A percentile compares a stretch with the other conserved stretches of the same genome.
These are phyloP conservation scores for Mortierella sp. DNA, from an alignment of 371 early-diverging fungal genomes.

Conservation along the genomic window DNA sequence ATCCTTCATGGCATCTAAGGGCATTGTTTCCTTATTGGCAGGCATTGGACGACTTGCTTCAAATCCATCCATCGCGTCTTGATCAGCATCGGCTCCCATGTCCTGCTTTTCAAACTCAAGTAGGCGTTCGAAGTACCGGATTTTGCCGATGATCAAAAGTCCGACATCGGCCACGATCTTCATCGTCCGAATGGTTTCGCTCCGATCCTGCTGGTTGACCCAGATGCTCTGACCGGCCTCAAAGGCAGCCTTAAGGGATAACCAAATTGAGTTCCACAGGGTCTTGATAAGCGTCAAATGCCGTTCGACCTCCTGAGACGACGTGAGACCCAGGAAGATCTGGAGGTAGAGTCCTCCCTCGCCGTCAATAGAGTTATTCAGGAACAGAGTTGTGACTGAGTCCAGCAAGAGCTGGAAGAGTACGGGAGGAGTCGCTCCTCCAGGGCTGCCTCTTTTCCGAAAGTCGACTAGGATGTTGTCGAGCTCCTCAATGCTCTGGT, in stretches of 20 bases:
- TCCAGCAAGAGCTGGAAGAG: slow-evolving; percentile 40
- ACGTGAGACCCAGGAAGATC: slow-evolving; percentile 43
- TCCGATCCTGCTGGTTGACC: slow-evolving; percentile 31
- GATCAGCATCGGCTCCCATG: slow-evolving; percentile 22
- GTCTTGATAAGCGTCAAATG: slow-evolving; percentile 39
- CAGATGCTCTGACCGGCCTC: slow-evolving; percentile 37
- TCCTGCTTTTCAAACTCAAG: slow-evolving; percentile 49
- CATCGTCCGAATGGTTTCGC: slow-evolving; percentile 46
- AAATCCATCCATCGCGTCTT: slow-evolving; percentile 14
- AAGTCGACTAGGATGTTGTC: slow-evolving; percentile 35
- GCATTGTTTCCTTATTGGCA: slow-evolving; percentile 40
- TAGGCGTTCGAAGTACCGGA: slow-evolving; percentile 43
- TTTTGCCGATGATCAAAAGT: slow-evolving; percentile 43
- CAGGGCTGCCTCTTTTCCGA: slow-evolving; percentile 33
- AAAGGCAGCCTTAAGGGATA: slow-evolving; percentile 36
- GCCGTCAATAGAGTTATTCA: slow-evolving; percentile 43
- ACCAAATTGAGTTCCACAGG: slow-evolving; percentile 53
- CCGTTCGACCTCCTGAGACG: slow-evolving; percentile 36
- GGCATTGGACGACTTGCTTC: neutral
- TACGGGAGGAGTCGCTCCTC: slow-evolving; percentile 38
- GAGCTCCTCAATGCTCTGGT: slow-evolving; percentile 36
- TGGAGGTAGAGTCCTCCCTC: slow-evolving; percentile 53
- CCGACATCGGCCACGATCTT: slow-evolving; percentile 41
- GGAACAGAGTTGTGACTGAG: slow-evolving; percentile 46
- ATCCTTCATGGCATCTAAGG: slow-evolving; percentile 33